Percentiles rank a stretch among this genome's conserved stretches.
Conservation (phyloP, 2,329 filamentous ascomycete genomes). For the Nigrograna mackinnonii region DNA sequence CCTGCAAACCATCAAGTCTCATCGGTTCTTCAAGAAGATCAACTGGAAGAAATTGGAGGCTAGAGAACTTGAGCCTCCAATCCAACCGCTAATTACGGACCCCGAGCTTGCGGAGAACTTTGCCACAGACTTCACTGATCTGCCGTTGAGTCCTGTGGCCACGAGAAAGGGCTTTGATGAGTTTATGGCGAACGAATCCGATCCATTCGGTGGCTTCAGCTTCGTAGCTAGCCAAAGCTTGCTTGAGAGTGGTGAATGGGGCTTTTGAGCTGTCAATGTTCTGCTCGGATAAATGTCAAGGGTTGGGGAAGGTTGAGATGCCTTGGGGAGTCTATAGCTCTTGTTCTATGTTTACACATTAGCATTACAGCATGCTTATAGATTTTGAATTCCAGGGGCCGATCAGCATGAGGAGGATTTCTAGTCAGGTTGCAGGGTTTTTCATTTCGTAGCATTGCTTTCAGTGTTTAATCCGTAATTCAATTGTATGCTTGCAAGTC, state of each 20-base stretch:
- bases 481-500: too few relatives aligned
- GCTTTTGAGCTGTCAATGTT: too few relatives aligned
- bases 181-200: conserved; percentile 33
- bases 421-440: too few relatives aligned
- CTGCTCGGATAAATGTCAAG: too few relatives aligned
- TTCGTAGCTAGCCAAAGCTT: conserved; percentile 57
- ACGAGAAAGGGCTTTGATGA: conserved; percentile 30
- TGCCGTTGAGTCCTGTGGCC: conserved; percentile 75
- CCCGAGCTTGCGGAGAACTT: conserved; percentile 98
- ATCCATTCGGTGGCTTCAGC: conserved; percentile 59
- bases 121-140: conserved; percentile 83
- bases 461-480: too few relatives aligned
- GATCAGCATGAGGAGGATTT: too few relatives aligned
- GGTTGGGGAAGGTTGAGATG: too few relatives aligned
- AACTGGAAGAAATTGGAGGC: conserved; percentile 88
- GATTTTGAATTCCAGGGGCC: too few relatives aligned
- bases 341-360: too few relatives aligned
- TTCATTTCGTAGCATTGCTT: too few relatives aligned
- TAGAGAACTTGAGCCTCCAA: conserved; percentile 83
- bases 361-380: too few relatives aligned
- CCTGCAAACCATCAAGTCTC: conserved; percentile 80
- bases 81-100: conserved; percentile 91
- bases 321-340: too few relatives aligned
- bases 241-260: conserved; percentile 47
- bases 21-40: conserved; percentile 96